Evolutionary conservation across 2,329 filamentous ascomycete genomes (phyloP), one percentile per base, ranked within the genome.

Genomic region (Aaosphaeria pasadenensis): DNA sequence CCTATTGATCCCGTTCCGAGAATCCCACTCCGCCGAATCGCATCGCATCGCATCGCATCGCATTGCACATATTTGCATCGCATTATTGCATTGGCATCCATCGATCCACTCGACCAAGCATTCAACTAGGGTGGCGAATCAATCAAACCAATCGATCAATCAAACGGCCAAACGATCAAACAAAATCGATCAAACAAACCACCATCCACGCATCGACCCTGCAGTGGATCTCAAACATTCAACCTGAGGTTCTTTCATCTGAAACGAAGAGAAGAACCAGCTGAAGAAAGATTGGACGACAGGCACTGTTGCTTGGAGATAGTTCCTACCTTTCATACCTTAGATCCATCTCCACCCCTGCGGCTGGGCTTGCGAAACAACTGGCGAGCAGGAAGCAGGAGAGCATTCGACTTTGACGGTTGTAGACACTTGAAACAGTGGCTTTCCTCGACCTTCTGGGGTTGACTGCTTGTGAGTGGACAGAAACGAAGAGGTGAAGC

Each of bases 281-380:
- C 43, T 39, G 46, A 45, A 49, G 51, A 50, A 46, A 54, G 47
- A 68, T 70, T 69, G 66, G 65, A 60, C 63, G 54, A 57, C 60
- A 64, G 59, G 32, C 47, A 51, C 56, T 53, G 51, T 45, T 54
- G 55, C 63, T 24, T 51, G 52, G 56, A 56, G 33, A 57, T 58
- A 60, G 57, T 54, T 52, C 33, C 33, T 36, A 9, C 33, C 33
- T 24, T 24, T 24, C 17, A 24, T 24, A 24, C 17, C 17, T 24
- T 24, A 24, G 17, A 24, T 24, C 33, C 33, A 9, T 36, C n/a
- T 9, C 33, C n/a, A 9, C 33, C 33, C 33, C 33, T 36, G 33
- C 33, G 9, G 47, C 45, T 49, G 41, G 44, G 32, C 50, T 48
- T 38, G 40, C 48, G 55, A 66, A 62, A 62, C 58, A 57, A 59